Evolutionary conservation across 2,329 filamentous ascomycete species (phyloP).

Genomic region (Penicillium occitanis): DNA sequence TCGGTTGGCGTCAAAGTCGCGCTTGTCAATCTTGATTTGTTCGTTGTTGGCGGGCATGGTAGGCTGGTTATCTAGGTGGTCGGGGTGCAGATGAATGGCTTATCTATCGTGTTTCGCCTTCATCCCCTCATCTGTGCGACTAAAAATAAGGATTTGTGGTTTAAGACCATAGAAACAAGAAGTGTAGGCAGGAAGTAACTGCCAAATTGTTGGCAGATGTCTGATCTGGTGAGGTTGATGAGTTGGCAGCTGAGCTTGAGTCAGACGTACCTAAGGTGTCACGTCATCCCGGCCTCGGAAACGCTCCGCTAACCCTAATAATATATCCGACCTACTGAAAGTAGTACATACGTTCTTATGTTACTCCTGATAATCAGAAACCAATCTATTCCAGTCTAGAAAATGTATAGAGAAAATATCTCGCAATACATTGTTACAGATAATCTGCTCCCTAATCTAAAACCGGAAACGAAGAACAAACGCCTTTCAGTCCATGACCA

Average conservation of each 20-base stretch:
- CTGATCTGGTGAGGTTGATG: slow-evolving; percentile 10
- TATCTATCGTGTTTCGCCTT: background rate
- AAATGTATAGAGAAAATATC: background rate
- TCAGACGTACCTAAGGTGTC: background rate
- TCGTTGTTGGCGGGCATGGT: slow-evolving; percentile 6
- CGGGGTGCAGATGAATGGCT: background rate
- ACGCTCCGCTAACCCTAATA: background rate
- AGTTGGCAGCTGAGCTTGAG: slow-evolving; percentile 9
- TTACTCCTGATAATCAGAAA: background rate
- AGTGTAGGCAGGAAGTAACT: background rate
- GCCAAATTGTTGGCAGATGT: background rate
- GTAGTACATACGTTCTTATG: too few species aligned
- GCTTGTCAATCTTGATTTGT: slow-evolving; percentile 35
- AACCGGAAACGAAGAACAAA: slow-evolving; percentile 3
- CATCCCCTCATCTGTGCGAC: background rate
- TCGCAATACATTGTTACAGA: slow-evolving; percentile 4
- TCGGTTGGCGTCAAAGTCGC: slow-evolving; percentile 49
- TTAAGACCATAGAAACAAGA: background rate
- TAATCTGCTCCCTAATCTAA: slow-evolving; percentile 3
- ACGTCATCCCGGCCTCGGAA: slow-evolving; percentile 6
- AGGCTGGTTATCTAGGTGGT: background rate
- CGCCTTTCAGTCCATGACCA: slow-evolving; percentile 15
- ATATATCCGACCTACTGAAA: too few species aligned
- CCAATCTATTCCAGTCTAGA: background rate
- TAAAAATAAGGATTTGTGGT: background rate